Conservation (phyloP, 805 yeast genomes). For the Metschnikowia reukaufii region DNA sequence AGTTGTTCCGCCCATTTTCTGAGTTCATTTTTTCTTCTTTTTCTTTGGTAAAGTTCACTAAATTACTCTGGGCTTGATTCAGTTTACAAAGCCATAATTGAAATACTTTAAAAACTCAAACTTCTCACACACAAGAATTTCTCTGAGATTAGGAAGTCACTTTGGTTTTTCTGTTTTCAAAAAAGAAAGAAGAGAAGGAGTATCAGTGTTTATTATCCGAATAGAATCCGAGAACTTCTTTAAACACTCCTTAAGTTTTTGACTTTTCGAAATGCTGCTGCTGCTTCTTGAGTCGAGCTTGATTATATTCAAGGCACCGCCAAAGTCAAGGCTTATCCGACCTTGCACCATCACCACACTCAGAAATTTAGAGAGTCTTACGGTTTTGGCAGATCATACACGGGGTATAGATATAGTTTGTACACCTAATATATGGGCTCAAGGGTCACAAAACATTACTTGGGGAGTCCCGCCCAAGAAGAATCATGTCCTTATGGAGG, state of each 20-base stretch:
- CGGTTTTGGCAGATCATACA: slow-evolving; percentile 9
- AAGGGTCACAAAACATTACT: neutral
- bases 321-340: neutral
- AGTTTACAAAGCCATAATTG: no score
- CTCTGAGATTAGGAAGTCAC: no score
- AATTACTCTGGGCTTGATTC: no score
- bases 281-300: slow-evolving; percentile 11
- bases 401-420: slow-evolving; percentile 5
- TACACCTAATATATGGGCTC: slow-evolving; percentile 15
- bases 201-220: neutral
- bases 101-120: no score
- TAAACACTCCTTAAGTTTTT: neutral
- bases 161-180: no score
- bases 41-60: neutral
- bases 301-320: slow-evolving; percentile 10
- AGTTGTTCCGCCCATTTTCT: neutral
- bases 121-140: no score
- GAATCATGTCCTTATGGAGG: neutral
- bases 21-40: neutral
- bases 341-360: slow-evolving; percentile 9
- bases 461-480: neutral
- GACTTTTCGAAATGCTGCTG: slow-evolving; percentile 1
- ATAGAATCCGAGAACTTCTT: neutral
- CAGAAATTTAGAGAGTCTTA: neutral
- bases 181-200: neutral